Base-by-base conservation (phyloP, 2,329 filamentous ascomycete genomes). In the Aureobasidium sp. region DNA sequence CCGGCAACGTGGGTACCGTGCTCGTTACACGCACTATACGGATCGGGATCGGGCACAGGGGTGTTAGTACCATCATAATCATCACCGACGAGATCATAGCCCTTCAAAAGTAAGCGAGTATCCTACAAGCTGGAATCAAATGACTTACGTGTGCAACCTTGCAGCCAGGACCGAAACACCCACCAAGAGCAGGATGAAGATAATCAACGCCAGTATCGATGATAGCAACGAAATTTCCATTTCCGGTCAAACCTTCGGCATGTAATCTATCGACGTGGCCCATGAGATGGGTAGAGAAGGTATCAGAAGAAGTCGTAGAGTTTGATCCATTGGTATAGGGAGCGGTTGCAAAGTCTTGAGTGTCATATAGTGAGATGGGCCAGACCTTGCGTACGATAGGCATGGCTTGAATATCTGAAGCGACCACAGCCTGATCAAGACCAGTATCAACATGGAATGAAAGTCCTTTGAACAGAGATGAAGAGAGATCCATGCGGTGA, bases 1-100 rank as follows among this genome's bases (percentile, higher is more conserved):
- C 86, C 85, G 1, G 83, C 78, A 29, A 85, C 82, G 69, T 85
- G 83, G 0, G 81, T 84, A 34, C 85, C 84, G 70, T 87, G 84
- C 2, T 84, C 84, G 2, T 69, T 72, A 66, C 82, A 84, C 65
- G 81, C 74, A 63, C 79, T 81, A 67, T 81, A 80, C 2, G 83
- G 84, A 64, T 83, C 79, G 2, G 71, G 49, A 65, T 80, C 80
- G 1, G 81, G 80, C 0, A 72, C 63, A 9, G 77, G 76, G 1
- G 76, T 76, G 53, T 63, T 60, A 47, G 71, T 73, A 25, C 63
- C 64, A 42, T 62, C 65, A 30, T 70, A 72, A 59, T 73, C 74
- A 60, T 87, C 82, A 21, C 83, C 84, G 21, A 85, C 79, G 45
- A 85, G 75, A 64, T 86, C 83, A 39, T 76, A 76, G 21, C 86